A percentile compares a stretch with the other conserved stretches of the same genome.
These are phyloP conservation scores for sunflower (Helianthus annuus) DNA, from an alignment of 129 eudicot species.

Conservation along the genomic window HanXRQr2.0-SUNRISE NC_035439.2:25317589-25318088, in stretches of 20 bases:
- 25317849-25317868: slow-evolving; percentile 84
- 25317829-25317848: slow-evolving; percentile 37
- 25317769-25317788: slow-evolving; percentile 33
- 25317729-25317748: slow-evolving; percentile 79
- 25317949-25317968: slow-evolving; percentile 77
- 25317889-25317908: slow-evolving; percentile 45
- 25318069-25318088: slow-evolving; percentile 58
- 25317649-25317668: slow-evolving; percentile 89
- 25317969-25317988: slow-evolving; percentile 83
- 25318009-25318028: slow-evolving; percentile 28
- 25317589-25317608: slow-evolving; percentile 62
- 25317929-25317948: slow-evolving; percentile 73
- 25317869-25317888: slow-evolving; percentile 69
- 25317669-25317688: slow-evolving; percentile 58
- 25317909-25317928: slow-evolving; percentile 60
- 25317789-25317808: neutral
- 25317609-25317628: slow-evolving; percentile 54
- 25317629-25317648: slow-evolving; percentile 57
- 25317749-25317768: slow-evolving; percentile 56
- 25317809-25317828: neutral
- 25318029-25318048: slow-evolving; percentile 25
- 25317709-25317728: slow-evolving; percentile 70
- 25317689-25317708: slow-evolving; percentile 63
- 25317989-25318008: slow-evolving; percentile 39
- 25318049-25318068: slow-evolving; percentile 14